These are phyloP conservation scores for Acacia pycnantha DNA, from an alignment of 331 rosid species.

Conservation along the genomic window DNA sequence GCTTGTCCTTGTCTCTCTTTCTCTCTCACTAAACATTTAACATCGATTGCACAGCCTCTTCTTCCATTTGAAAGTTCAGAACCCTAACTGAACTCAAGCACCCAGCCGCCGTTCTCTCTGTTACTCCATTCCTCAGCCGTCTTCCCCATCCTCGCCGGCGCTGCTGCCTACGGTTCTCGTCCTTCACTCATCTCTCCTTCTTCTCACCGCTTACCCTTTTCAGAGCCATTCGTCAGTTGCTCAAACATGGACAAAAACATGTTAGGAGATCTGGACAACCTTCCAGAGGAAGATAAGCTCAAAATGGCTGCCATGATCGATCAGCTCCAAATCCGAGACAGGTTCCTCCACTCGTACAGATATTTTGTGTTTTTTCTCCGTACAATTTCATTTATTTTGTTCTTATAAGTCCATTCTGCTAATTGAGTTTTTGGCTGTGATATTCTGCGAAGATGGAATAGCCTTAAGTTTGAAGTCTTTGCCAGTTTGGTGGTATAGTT, in stretches of 20 bases:
- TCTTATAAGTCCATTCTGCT: neutral
- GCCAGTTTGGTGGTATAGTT: neutral
- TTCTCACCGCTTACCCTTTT: neutral
- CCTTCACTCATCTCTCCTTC: no score
- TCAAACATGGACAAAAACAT: slow-evolving; percentile 72
- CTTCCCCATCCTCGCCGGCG: no score
- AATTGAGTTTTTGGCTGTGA: neutral
- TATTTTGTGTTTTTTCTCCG: neutral
- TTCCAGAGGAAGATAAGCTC: slow-evolving; percentile 65
- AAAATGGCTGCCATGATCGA: slow-evolving; percentile 86
- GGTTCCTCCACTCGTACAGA: slow-evolving; percentile 33
- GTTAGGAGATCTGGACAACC: slow-evolving; percentile 71
- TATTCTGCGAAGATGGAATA: neutral
- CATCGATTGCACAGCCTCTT: neutral
- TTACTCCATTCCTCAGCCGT: no score
- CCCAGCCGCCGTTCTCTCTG: no score
- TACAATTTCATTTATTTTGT: neutral
- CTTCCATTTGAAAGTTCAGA: no score
- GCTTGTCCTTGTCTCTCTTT: no score
- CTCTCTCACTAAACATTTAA: no score
- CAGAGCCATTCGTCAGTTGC: neutral
- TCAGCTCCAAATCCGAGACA: slow-evolving; percentile 88
- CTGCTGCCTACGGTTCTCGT: no score
- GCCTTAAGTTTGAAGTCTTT: neutral
- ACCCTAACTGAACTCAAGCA: no score